phyloP scores from a whole-genome alignment of 306 rosid species.

The Trichosanthes cucumerina region DNA sequence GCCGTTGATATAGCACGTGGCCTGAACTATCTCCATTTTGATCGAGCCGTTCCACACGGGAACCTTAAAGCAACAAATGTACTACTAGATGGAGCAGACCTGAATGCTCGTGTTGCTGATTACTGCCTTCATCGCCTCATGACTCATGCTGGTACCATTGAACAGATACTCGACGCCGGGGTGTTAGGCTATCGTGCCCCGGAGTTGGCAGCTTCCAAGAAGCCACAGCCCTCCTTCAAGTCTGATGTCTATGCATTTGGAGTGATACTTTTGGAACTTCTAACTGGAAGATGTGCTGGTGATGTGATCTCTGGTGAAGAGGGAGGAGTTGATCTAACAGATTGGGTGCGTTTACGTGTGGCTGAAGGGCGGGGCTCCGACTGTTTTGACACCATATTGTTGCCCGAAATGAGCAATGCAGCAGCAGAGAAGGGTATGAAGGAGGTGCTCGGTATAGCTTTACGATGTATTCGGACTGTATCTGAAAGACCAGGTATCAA shows the following conservation, averaged over 20 bases:
- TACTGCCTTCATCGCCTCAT: constrained; percentile 97
- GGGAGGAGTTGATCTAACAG: constrained; percentile 80
- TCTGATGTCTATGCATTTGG: constrained; percentile 97
- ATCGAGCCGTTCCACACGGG: constrained; percentile 97
- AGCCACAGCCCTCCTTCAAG: constrained; percentile 91
- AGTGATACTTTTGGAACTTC: constrained; percentile 73
- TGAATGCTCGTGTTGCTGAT: constrained; percentile 92
- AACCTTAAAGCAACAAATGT: constrained; percentile 89
- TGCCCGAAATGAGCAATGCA: constrained; percentile 50
- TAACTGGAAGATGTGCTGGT: constrained; percentile 95
- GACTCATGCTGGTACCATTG: constrained; percentile 92
- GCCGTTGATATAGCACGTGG: constrained; percentile 98
- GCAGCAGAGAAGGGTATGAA: constrained; percentile 81
- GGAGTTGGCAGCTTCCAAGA: constrained; percentile 86
- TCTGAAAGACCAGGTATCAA: constrained; percentile 92
- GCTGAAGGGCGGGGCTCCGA: constrained; percentile 83
- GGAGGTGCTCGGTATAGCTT: constrained; percentile 76
- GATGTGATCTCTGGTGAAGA: constrained; percentile 82
- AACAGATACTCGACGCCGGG: constrained; percentile 95
- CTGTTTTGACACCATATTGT: constrained; percentile 65
- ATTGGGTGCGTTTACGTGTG: constrained; percentile 70
- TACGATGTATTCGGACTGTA: constrained; percentile 63
- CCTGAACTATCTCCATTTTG: constrained; percentile 99
- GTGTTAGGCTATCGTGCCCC: constrained; percentile 93
- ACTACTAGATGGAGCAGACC: constrained; percentile 72